Evolutionary conservation across 2,329 filamentous ascomycete genomes (phyloP), one percentile per base, ranked within the genome.

Genomic region (Diaporthe vexans): DNA sequence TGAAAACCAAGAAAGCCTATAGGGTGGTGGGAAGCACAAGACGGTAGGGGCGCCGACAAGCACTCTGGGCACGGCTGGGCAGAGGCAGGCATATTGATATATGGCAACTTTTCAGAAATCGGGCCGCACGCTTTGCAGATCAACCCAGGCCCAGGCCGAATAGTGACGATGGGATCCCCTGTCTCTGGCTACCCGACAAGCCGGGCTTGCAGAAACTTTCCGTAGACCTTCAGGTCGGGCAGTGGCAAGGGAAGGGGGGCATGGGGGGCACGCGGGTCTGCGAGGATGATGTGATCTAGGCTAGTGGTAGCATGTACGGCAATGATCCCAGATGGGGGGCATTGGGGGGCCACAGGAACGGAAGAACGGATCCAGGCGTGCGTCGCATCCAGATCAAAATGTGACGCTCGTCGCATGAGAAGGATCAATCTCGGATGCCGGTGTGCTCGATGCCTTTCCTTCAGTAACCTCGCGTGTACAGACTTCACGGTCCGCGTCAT

Each of bases 211-310:
- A 72, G 57, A 54, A 17, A 48, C 57, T 54, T 56, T 11, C 29
- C 29, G 54, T 19, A 33, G 11, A 24, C 24, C 29, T 43, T 43
- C 57, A 61, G 48, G 70, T 63, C 29, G 24, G 37, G 40, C 17
- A 65, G 65, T 74, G 72, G 73, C 71, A 74, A 75, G 71, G 15
- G 40, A 74, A 75, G 71, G 15, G 40, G 72, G 59, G 54, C 54
- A 48, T 54, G 71, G 69, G 51, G 33, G 52, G 51, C 65, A 56
- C 65, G 72, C 70, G 71, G 59, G 67, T 52, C 13, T 46, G 19
- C n/a, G 43, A 52, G 54, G 46, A 75, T 75, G 74, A 24, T 75
- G 74, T 75, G 74, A 75, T 75, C 35, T 17, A 35, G 72, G 51
- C 74, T 75, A 75, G 65, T 54, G 59, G 72, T 61, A 69, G 65